Evolutionary conservation across 768 basidiomycete species (phyloP).

Genomic region (Sporobolomyces phaffii): DNA sequence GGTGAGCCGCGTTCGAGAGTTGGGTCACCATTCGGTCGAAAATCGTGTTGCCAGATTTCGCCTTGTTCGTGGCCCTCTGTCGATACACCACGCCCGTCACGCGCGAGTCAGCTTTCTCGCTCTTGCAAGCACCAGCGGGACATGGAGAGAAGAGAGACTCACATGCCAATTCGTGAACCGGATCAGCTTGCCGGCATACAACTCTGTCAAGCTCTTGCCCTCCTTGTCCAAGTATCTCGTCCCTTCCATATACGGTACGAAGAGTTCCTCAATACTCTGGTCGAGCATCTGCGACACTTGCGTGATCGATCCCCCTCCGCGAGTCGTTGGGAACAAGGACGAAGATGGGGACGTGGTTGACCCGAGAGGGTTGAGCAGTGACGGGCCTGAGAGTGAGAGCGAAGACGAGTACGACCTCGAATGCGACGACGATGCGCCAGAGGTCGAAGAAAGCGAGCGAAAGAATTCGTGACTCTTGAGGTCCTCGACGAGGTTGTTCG

Average conservation of each 20-base stretch:
- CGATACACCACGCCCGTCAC: not conserved
- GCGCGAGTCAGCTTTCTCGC: not conserved
- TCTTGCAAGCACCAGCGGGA: not conserved
- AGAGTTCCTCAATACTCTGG: conserved; percentile 89
- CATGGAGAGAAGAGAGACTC: conserved; percentile 41
- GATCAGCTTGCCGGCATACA: conserved; percentile 67
- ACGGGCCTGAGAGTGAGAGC: not conserved
- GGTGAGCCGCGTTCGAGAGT: conserved; percentile 65
- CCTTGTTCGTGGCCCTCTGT: conserved; percentile 54
- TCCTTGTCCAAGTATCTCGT: conserved; percentile 87
- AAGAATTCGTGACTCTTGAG: conserved; percentile 81
- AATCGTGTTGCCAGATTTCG: conserved; percentile 52
- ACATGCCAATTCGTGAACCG: conserved; percentile 87
- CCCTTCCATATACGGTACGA: conserved; percentile 87
- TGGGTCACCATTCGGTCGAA: conserved; percentile 91
- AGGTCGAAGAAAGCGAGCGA: conserved; percentile 48
- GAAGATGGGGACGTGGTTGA: not conserved
- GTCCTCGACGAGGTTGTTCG: conserved; percentile 75
- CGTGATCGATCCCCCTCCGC: conserved; percentile 49
- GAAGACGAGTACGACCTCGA: not conserved
- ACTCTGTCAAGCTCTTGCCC: conserved; percentile 68
- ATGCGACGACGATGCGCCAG: not conserved
- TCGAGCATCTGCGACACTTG: conserved; percentile 61
- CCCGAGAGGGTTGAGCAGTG: conserved; percentile 23
- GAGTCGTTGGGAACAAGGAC: not conserved